Evolutionary conservation across 208 protist genomes (phyloP), one percentile per base, ranked within the genome.

Genomic region (Leishmania tarentolae): DNA sequence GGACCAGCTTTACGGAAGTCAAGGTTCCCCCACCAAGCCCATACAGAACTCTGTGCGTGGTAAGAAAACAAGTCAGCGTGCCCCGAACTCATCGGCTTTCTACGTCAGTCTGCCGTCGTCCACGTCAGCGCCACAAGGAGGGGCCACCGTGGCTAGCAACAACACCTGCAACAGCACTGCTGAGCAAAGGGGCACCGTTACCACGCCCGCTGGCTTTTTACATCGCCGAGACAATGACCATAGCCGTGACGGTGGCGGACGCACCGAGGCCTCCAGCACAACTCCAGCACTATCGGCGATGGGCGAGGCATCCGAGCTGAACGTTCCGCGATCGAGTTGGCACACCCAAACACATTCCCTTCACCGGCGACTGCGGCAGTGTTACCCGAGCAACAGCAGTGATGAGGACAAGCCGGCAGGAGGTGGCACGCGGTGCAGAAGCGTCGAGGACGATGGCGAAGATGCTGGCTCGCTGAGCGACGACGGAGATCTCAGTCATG

Each of bases 101-200:
- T 80, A 76, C 50, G 37, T 84, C 57, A 80, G 75, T 70, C 68
- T 71, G 1, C 59, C 70, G 4, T 80, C 81, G 19, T 80, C 70
- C 21, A 59, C 37, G 24, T 78, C 76, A 0, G 59, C 13, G 31
- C n/a, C 77, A n/a, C 75, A 73, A 40, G 70, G 50, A 21, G 63
- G 50, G 31, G 63, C 21, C 37, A 28, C 24, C 44, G 42, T n/a
- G 28, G 37, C 37, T 40, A 47, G 57, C 31, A 65, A 24, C 75
- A 76, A 50, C 46, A 53, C 47, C 17, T 50, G 53, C 24, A 70
- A 76, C 19, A 74, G 63, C 68, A 35, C 1, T 63, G 50, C 63
- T 44, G 4, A 15, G 44, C 69, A 24, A 19, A 13, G 44, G 35
- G 46, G n/a, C 46, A 40, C 52, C 3, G 50, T 40, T 37, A 50